Evolutionary conservation across 2,329 filamentous ascomycete genomes (phyloP), one percentile per base, ranked within the genome.

Genomic region (Coniosporium tulheliwenetii): DNA sequence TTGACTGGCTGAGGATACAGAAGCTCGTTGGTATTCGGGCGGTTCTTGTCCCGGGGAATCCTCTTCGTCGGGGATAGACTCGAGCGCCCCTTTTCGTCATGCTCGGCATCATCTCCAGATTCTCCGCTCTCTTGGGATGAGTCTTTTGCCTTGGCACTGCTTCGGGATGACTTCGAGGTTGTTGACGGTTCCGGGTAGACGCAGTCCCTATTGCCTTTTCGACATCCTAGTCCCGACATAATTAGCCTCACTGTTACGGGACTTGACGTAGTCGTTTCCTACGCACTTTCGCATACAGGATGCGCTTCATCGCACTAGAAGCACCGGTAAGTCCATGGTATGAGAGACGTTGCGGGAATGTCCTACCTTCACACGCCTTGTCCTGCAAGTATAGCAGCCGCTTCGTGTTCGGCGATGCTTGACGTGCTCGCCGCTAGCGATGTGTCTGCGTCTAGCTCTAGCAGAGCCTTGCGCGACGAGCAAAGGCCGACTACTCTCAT

Each of bases 401-500:
- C 86, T 95, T 51, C 91, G 74, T 36, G 91, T 96, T 50, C 91
- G 77, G 45, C 87, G 81, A 58, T 96, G 89, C 61, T 96, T 96
- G 49, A 93, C 81, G 53, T 82, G 79, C 45, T 93, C 83, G n/a
- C 50, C 45, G 10, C 54, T 51, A 31, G 44, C 45, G 9, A 47
- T 42, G 35, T 50, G 50, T 41, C 53, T 47, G 43, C 53, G 46
- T 40, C 53, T 47, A 33, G 52, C 49, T 32, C 52, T 48, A 38
- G 49, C 36, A 30, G 45, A 41, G 34, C 42, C 48, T 32, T 46
- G 49, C 37, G 50, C 48, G 33, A 54, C 48, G 5, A 50, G 44
- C 42, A 52, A 48, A 10, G 45, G 36, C 30, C 45, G 48, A 40
- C 42, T 52, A 10, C 50, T 41, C 30, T 57, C 54, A 26, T 56